phyloP scores from a whole-genome alignment of 2,329 filamentous ascomycete genomes.

The Thelonectria olida region DNA sequence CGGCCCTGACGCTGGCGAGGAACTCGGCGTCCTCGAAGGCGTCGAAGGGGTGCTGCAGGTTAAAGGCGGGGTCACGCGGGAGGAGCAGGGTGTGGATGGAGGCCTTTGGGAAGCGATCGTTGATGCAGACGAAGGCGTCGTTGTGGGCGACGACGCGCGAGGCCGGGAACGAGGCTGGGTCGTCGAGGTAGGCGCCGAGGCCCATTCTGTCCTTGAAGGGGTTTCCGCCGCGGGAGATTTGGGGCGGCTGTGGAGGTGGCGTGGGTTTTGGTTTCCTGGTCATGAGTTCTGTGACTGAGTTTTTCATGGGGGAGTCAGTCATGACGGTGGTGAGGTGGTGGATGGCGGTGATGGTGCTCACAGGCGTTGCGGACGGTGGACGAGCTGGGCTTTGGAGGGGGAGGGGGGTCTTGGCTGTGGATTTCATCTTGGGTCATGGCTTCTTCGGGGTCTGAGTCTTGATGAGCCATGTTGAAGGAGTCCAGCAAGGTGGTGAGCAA shows the following conservation, averaged over 20 bases:
- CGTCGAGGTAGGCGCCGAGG: conserved; percentile 72
- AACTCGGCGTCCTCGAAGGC: conserved; percentile 78
- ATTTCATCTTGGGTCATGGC: conserved; percentile 55
- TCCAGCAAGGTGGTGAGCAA: too few relatives aligned
- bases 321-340: not conserved
- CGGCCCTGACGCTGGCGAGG: conserved; percentile 67
- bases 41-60: conserved; percentile 76
- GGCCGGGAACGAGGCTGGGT: conserved; percentile 69
- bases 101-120: conserved; percentile 87
- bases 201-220: conserved; percentile 65
- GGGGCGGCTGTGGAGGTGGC: conserved; percentile 23
- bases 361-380: conserved; percentile 53
- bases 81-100: conserved; percentile 88
- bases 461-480: conserved; percentile 32
- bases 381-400: conserved; percentile 26
- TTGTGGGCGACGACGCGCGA: conserved; percentile 73
- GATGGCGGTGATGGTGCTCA: conserved; percentile 33
- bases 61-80: conserved; percentile 72
- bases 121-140: conserved; percentile 76
- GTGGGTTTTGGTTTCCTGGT: conserved; percentile 46
- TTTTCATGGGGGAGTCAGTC: not conserved
- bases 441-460: conserved; percentile 47
- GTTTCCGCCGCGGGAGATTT: conserved; percentile 33
- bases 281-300: conserved; percentile 47
- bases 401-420: conserved; percentile 41